These are phyloP conservation scores for Saturnispora sekii DNA, from an alignment of 805 yeast genomes.

Conservation along the genomic window DNA sequence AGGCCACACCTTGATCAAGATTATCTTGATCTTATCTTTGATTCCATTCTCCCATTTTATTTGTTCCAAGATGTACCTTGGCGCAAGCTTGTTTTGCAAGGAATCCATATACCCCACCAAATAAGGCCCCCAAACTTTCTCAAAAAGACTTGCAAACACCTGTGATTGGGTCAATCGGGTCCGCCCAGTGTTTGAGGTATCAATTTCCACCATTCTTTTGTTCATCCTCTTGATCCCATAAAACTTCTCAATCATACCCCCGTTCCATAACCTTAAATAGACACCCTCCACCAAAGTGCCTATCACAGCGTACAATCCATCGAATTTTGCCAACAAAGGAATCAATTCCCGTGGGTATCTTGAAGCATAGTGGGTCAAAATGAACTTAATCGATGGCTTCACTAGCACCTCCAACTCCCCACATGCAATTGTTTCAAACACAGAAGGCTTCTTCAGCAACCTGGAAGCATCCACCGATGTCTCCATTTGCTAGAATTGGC, in stretches of 20 bases:
- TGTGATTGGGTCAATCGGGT: conserved; percentile 43
- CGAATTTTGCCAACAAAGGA: conserved; percentile 55
- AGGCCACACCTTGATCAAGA: conserved; percentile 58
- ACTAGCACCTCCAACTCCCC: conserved; percentile 66
- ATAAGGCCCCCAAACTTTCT: conserved; percentile 59
- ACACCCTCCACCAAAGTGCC: conserved; percentile 63
- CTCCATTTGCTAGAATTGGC: not conserved
- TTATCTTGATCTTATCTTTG: not conserved
- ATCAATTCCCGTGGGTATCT: conserved; percentile 64
- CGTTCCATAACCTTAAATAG: conserved; percentile 64
- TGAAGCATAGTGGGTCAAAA: conserved; percentile 72
- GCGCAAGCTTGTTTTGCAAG: conserved; percentile 51
- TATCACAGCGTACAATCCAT: conserved; percentile 57
- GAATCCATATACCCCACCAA: conserved; percentile 58
- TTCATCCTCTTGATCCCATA: conserved; percentile 71
- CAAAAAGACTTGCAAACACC: conserved; percentile 42
- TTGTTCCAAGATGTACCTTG: conserved; percentile 42
- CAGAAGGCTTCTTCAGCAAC: conserved; percentile 66
- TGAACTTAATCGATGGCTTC: conserved; percentile 74
- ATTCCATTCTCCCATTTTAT: conserved; percentile 16
- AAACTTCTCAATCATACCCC: conserved; percentile 84
- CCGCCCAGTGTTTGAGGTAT: conserved; percentile 17
- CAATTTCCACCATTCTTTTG: conserved; percentile 11
- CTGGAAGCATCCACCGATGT: conserved; percentile 70
- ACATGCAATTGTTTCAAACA: conserved; percentile 81